Evolutionary conservation across 148 eudicot species (phyloP), one percentile per base, ranked within the genome.

Genomic region (Polygonum aviculare): DNA sequence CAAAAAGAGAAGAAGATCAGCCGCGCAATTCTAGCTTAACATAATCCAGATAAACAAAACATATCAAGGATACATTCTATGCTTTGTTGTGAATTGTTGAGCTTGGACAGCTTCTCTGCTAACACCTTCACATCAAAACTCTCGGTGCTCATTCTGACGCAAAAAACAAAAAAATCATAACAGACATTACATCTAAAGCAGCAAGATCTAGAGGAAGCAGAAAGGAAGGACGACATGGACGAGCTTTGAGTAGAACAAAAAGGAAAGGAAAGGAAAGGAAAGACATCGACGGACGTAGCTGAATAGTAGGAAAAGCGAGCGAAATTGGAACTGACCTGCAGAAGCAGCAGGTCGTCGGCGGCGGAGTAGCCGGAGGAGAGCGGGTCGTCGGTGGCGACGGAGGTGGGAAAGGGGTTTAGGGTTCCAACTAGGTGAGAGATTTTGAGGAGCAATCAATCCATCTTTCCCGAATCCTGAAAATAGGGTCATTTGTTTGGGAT

Each of bases 71-170:
- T 93, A 93, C 98, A 93, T 81, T 93, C 97, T 69, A 93, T 91
- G 84, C 97, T 83, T 87, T 91, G 97, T 76, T 90, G 94, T 33
- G 98, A 91, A 82, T 88, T 91, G 83, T 93, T 93, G 49, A 93
- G 88, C 75, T 93, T 93, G 1, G 94, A 89, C 77, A 93, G 74
- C 84, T 91, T 93, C 74, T 93, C 97, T 50, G 87, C 75, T 59
- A 93, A 86, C 72, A 80, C 60, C 83, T 87, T 87, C 75, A 78
- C 82, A 78, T 93, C 94, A 84, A 90, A 93, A 78, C 51, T 83
- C 7, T 86, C 91, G 71, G 85, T 89, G 79, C 89, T 87, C 98
- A 91, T 93, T 81, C 81, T 87, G 87, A 67, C 19, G 72, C 15
- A 19, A 36, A 33, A 12, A 38, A 10, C 72, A 67, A 18, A 0